Evolutionary conservation across 164 flowering plant species (phyloP).

Genomic region (Paratinospora sagittata): DNA sequence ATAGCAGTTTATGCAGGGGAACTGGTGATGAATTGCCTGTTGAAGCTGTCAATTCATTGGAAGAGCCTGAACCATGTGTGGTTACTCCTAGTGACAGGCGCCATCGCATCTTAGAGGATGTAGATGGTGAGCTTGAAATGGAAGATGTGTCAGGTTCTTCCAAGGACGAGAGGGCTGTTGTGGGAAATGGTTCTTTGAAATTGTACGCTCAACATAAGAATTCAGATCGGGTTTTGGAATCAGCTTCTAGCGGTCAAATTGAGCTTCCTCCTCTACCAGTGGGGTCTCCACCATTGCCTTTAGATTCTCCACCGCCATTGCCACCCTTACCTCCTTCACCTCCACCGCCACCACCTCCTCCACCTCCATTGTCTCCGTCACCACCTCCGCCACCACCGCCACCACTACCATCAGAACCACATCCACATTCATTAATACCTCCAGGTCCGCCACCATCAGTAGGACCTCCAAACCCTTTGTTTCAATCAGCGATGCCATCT

Average conservation of each 20-base stretch:
- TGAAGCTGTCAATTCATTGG: conserved; percentile 24
- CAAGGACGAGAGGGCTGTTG: conserved; percentile 37
- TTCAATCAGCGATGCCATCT: conserved; percentile 23
- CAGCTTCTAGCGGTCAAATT: conserved; percentile 20
- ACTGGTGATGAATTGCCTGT: conserved; percentile 27
- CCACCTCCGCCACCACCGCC: conserved; percentile 31
- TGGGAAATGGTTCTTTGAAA: conserved; percentile 22
- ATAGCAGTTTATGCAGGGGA: conserved; percentile 33
- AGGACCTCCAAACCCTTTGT: conserved; percentile 25
- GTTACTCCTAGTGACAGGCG: conserved; percentile 63
- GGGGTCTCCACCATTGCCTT: conserved; percentile 62
- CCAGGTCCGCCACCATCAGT: conserved; percentile 30
- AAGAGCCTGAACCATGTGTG: conserved; percentile 29
- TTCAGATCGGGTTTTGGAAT: conserved; percentile 25
- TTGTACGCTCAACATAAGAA: conserved; percentile 21
- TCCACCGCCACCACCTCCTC: conserved; percentile 34
- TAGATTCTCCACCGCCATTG: conserved; percentile 55
- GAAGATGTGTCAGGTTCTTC: conserved; percentile 74
- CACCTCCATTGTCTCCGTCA: conserved; percentile 18
- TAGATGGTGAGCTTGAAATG: conserved; percentile 93
- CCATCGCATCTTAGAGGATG: conserved; percentile 67
- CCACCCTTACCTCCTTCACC: conserved; percentile 46
- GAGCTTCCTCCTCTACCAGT: conserved; percentile 49
- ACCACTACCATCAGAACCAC: conserved; percentile 17
- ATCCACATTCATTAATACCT: conserved; percentile 26